Evolutionary conservation across 2,329 filamentous ascomycete genomes (phyloP).

Genomic region (Niveomyces coronatus): DNA sequence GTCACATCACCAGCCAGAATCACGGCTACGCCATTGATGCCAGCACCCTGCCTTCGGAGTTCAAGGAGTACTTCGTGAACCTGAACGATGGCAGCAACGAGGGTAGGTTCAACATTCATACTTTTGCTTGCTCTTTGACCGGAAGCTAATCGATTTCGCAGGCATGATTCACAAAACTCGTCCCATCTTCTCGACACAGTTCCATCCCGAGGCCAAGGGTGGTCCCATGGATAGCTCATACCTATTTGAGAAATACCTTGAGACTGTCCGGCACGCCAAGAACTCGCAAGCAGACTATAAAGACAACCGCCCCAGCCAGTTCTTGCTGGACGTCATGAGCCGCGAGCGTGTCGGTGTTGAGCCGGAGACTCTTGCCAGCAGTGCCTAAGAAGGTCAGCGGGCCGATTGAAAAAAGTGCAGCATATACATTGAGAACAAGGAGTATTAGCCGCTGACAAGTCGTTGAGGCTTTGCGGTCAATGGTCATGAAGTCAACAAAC

Average conservation of each 20-base stretch:
- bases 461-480: no score
- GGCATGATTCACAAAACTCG: conserved; percentile 90
- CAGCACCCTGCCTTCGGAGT: conserved; percentile 69
- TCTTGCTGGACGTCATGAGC: conserved; percentile 81
- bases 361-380: conserved; percentile 26
- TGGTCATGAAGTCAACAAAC: no score
- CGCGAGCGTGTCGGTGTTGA: conserved; percentile 92
- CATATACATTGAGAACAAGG: no score
- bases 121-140: no score
- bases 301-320: conserved; percentile 77
- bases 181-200: conserved; percentile 96
- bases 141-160: conserved; percentile 13
- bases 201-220: conserved; percentile 97
- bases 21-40: conserved; percentile 94
- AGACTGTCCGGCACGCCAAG: conserved; percentile 86
- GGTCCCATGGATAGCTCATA: conserved; percentile 93
- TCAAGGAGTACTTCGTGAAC: conserved; percentile 98
- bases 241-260: conserved; percentile 91
- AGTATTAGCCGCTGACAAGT: no score
- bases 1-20: conserved; percentile 98
- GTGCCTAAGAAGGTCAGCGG: no score
- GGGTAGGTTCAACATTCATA: no score
- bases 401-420: no score
- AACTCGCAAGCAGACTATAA: conserved; percentile 66
- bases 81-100: conserved; percentile 97